phyloP scores from a whole-genome alignment of 805 yeast species.

The Candida maltosa region DNA sequence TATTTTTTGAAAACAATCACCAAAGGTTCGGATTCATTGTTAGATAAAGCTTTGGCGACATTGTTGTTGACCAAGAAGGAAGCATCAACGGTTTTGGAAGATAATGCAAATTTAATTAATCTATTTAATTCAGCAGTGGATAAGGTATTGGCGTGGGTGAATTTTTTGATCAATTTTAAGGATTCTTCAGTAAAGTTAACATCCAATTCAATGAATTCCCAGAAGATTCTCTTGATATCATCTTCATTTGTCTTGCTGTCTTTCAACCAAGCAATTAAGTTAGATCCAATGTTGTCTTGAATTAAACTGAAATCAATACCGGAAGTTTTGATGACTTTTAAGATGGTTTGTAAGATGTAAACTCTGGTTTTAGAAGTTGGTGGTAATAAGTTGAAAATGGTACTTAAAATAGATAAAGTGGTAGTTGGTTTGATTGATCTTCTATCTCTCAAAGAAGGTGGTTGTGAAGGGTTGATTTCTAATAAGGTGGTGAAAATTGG shows the following conservation, averaged over 20 bases:
- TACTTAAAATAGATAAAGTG: slow-evolving; percentile 37
- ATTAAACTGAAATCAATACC: slow-evolving; percentile 30
- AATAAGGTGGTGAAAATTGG: slow-evolving; percentile 24
- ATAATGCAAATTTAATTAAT: slow-evolving; percentile 34
- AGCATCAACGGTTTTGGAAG: slow-evolving; percentile 35
- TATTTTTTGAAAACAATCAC: slow-evolving; percentile 28
- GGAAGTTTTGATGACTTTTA: slow-evolving; percentile 26
- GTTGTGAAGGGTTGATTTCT: slow-evolving; percentile 30
- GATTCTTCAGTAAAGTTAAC: slow-evolving; percentile 22
- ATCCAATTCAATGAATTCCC: slow-evolving; percentile 38
- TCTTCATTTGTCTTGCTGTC: slow-evolving; percentile 27
- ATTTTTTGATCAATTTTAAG: slow-evolving; percentile 32
- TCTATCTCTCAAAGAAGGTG: slow-evolving; percentile 42
- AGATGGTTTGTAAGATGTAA: slow-evolving; percentile 27
- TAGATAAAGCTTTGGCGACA: slow-evolving; percentile 30
- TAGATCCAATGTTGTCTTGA: slow-evolving; percentile 32
- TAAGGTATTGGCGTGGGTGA: slow-evolving; percentile 23
- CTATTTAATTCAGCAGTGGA: slow-evolving; percentile 21
- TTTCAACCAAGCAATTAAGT: slow-evolving; percentile 34
- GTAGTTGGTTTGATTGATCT: slow-evolving; percentile 40
- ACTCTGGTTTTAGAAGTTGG: slow-evolving; percentile 28
- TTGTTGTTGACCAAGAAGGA: slow-evolving; percentile 41
- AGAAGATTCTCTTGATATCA: slow-evolving; percentile 28
- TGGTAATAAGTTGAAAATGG: slow-evolving; percentile 40
- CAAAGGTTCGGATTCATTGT: slow-evolving; percentile 23